Percentiles rank a stretch among this genome's conserved stretches.
Conservation (phyloP, 495 filamentous ascomycete genomes). For the Penicillium pulvis region DNA sequence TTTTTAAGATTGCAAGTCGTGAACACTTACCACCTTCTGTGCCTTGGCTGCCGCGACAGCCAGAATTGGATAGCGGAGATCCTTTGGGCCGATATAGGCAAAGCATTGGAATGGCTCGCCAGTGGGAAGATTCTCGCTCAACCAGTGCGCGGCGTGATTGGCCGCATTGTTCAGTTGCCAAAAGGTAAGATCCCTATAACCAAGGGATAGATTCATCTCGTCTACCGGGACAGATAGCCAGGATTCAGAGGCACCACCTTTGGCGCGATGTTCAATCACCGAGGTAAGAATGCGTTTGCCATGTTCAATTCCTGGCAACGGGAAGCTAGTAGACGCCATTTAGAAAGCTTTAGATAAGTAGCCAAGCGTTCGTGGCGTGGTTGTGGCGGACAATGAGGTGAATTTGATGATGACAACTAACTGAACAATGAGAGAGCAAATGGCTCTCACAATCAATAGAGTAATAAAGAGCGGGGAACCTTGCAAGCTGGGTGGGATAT, state of each 20-base stretch:
- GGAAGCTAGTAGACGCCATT: slow-evolving; percentile 9
- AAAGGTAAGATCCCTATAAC: slow-evolving; percentile 24
- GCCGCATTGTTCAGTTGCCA: slow-evolving; percentile 21
- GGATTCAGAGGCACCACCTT: slow-evolving; percentile 2
- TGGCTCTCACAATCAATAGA: neutral
- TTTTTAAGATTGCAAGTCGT: neutral
- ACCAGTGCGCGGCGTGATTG: slow-evolving; percentile 26
- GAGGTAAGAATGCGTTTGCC: slow-evolving; percentile 13
- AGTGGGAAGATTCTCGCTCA: slow-evolving; percentile 17
- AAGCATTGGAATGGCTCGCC: slow-evolving; percentile 23
- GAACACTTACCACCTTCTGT: slow-evolving; percentile 22
- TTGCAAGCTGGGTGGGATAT: neutral
- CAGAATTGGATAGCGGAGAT: slow-evolving; percentile 28
- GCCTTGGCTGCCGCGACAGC: slow-evolving; percentile 28
- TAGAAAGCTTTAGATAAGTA: neutral
- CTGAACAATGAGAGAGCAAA: neutral
- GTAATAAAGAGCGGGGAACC: neutral
- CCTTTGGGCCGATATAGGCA: slow-evolving; percentile 28
- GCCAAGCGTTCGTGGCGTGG: neutral
- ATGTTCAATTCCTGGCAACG: slow-evolving; percentile 14
- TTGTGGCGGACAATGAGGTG: neutral
- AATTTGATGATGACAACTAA: neutral
- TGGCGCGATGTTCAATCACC: slow-evolving; percentile 18
- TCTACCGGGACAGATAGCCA: slow-evolving; percentile 23
- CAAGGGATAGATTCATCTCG: slow-evolving; percentile 16